These are phyloP conservation scores for Alternaria tenuissima DNA, from an alignment of 2,329 filamentous ascomycete species.

Conservation along the genomic window DNA sequence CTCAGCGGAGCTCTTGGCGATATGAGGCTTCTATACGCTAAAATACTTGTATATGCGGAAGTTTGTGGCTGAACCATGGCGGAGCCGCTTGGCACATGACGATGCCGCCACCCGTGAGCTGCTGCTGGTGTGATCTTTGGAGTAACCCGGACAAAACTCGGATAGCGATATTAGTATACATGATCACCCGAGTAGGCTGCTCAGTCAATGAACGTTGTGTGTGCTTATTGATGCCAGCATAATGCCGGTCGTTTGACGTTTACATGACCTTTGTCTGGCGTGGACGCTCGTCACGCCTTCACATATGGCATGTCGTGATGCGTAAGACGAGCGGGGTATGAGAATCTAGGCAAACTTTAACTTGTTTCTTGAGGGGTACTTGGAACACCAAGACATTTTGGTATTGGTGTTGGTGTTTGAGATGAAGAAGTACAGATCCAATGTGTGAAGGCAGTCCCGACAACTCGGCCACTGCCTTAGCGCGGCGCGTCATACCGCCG, in stretches of 20 bases:
- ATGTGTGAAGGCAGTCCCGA: slow-evolving; percentile 3
- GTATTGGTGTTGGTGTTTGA: not conserved
- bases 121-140: not conserved
- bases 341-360: not conserved
- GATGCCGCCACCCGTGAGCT: slow-evolving; percentile 4
- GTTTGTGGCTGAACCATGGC: slow-evolving; percentile 19
- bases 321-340: not conserved
- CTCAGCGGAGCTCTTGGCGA: slow-evolving; percentile 21
- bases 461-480: slow-evolving; percentile 4
- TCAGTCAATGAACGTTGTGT: not conserved
- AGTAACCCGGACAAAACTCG: not conserved
- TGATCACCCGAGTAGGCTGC: not conserved
- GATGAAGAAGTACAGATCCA: not conserved
- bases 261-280: not conserved
- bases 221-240: not conserved
- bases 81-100: slow-evolving; percentile 22
- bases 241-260: not conserved
- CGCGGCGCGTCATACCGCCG: slow-evolving; percentile 24
- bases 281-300: not conserved
- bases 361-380: not conserved
- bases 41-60: slow-evolving; percentile 1
- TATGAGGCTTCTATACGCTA: not conserved
- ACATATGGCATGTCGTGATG: not conserved
- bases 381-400: not conserved
- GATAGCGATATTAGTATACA: not conserved